Conservation (phyloP, 1,139 yeast genomes). For the Taiozyma onychis region DNA sequence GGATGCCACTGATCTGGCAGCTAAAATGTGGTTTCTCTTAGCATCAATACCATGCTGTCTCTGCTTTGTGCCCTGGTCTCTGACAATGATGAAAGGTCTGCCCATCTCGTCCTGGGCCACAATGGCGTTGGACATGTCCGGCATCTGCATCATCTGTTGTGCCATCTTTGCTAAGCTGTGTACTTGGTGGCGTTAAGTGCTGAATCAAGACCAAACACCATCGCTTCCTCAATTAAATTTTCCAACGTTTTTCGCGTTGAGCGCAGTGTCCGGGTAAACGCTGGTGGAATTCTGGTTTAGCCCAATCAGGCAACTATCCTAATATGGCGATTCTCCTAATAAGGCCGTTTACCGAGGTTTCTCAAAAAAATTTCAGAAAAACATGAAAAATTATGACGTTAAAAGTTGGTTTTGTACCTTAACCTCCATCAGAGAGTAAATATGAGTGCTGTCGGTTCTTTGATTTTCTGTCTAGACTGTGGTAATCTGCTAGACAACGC, state of each 20-base stretch:
- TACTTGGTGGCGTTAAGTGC: neutral
- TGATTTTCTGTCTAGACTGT: slow-evolving; percentile 90
- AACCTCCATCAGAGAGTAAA: neutral
- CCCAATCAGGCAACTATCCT: neutral
- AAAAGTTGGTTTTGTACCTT: neutral
- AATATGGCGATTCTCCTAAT: neutral
- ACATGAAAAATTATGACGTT: neutral
- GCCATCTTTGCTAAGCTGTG: slow-evolving; percentile 11
- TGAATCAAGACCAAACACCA: neutral
- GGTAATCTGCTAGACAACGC: slow-evolving; percentile 82
- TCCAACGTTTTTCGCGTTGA: slow-evolving; percentile 1
- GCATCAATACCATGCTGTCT: slow-evolving; percentile 94
- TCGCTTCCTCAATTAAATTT: neutral
- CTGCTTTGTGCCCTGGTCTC: slow-evolving; percentile 93
- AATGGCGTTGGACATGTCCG: slow-evolving; percentile 95
- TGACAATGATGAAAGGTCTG: slow-evolving; percentile 93
- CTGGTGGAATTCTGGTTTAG: neutral
- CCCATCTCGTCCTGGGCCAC: slow-evolving; percentile 99
- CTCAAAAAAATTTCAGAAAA: slow-evolving; percentile 4
- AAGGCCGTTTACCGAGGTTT: neutral
- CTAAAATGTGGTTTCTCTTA: slow-evolving; percentile 88
- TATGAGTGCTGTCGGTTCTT: slow-evolving; percentile 94
- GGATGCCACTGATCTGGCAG: slow-evolving; percentile 93
- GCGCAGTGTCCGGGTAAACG: neutral
- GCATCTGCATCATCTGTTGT: slow-evolving; percentile 60